Evolutionary conservation across 2,329 filamentous ascomycete genomes (phyloP), one percentile per base, ranked within the genome.

Genomic region (Hysterium pulicare): DNA sequence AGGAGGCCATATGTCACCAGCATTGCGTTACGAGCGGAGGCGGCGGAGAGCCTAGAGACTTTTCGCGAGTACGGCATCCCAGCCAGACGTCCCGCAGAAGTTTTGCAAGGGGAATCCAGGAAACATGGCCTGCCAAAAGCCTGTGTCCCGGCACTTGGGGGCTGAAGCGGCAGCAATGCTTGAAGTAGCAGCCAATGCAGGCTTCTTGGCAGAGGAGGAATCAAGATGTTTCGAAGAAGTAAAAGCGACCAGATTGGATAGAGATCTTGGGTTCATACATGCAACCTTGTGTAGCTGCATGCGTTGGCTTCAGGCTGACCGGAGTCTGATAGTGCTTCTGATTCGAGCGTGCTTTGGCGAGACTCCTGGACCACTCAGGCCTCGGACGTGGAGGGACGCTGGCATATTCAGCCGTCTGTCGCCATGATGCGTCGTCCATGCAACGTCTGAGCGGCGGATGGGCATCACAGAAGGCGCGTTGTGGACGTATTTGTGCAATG

Each of bases 221-320:
- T 54, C 61, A 63, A 54, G 50, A 50, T 55, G 54, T 57, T 57
- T 54, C 40, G 44, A 54, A 47, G 45, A 40, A 43, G 52, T 41
- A 47, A 49, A 49, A 49, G 48, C 47, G 48, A 50, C 49, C 40
- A 57, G 53, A 64, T 62, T 64, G 61, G 59, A 57, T 48, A 50
- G 56, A 54, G 40, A 55, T 59, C 42, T 48, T 44, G 53, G 53
- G 50, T 50, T 51, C 47, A 49, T 30, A 48, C 45, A 48, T 55
- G 58, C 56, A 57, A 55, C 54, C 55, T 52, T 55, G 54, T 54
- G 58, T 61, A 61, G 59, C 59, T 64, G 61, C 59, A 64, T 62
- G 57, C 53, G 59, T 54, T 62, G 61, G 57, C 57, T 57, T 49
- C 48, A 50, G 49, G 55, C 58, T 63, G 55, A 58, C 59, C 58